These are phyloP conservation scores for Aspergillus fijiensis DNA, from an alignment of 2,329 filamentous ascomycete species.

Conservation along the genomic window DNA sequence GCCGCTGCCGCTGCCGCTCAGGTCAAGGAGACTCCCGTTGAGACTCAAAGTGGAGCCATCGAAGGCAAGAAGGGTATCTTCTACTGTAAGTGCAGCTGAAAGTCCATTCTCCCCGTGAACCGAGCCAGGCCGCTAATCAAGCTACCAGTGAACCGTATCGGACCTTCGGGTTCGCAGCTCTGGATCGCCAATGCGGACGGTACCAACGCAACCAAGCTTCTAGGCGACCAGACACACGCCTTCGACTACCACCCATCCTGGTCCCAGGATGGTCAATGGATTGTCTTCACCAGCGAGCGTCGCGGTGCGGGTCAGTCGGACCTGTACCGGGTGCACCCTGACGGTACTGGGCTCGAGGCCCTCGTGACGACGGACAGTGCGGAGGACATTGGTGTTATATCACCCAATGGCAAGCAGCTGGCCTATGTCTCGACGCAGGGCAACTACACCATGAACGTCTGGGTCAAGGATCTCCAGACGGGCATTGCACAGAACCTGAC, in stretches of 20 bases:
- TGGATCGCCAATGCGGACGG: slow-evolving; percentile 7
- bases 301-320: slow-evolving; percentile 5
- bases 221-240: slow-evolving; percentile 1
- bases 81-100: background rate
- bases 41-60: background rate
- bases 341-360: slow-evolving; percentile 38
- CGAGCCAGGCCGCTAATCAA: background rate
- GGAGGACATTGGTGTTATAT: slow-evolving; percentile 41
- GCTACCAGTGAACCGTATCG: slow-evolving; percentile 2
- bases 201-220: slow-evolving; percentile 1
- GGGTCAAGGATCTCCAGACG: slow-evolving; percentile 40
- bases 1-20: background rate
- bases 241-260: slow-evolving; percentile 6
- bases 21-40: background rate
- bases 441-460: slow-evolving; percentile 42
- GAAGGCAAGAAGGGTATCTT: slow-evolving; percentile 7
- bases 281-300: slow-evolving; percentile 7
- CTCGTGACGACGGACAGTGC: slow-evolving; percentile 36
- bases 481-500: slow-evolving; percentile 38
- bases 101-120: background rate
- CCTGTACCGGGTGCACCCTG: slow-evolving; percentile 27
- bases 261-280: slow-evolving; percentile 2
- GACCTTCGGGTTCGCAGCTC: slow-evolving; percentile 1
- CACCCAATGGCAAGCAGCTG: slow-evolving; percentile 38
- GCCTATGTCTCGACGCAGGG: slow-evolving; percentile 44